Percentiles rank a stretch among this genome's conserved stretches.
These are phyloP conservation scores for Isabelozyma heimii DNA, from an alignment of 805 yeast genomes.

Conservation along the genomic window DNA sequence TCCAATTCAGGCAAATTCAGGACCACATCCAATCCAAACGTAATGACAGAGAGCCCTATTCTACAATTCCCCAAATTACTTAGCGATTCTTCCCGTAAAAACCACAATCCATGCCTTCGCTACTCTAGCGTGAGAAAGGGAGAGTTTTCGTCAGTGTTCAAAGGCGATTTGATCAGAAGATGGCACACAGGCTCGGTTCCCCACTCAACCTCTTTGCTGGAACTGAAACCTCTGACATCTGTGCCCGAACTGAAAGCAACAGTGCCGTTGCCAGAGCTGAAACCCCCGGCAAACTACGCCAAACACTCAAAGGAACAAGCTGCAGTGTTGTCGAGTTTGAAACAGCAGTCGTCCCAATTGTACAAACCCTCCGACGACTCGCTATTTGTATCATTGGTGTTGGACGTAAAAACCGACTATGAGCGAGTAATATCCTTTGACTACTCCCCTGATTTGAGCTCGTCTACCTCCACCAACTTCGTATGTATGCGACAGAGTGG, in stretches of 20 bases:
- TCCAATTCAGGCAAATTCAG: constrained; percentile 16
- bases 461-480: constrained; percentile 58
- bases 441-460: constrained; percentile 56
- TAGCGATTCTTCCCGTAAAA: constrained; percentile 59
- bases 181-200: constrained; percentile 74
- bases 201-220: not conserved
- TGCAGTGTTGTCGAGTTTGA: constrained; percentile 20
- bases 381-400: constrained; percentile 71
- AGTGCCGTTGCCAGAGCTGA: too few relatives aligned
- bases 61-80: constrained; percentile 60
- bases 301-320: constrained; percentile 4
- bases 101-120: constrained; percentile 62
- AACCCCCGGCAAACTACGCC: not conserved
- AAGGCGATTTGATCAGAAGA: constrained; percentile 72
- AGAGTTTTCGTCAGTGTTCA: constrained; percentile 77
- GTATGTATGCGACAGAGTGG: constrained; percentile 93
- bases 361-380: constrained; percentile 49
- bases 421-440: constrained; percentile 86
- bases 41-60: constrained; percentile 51
- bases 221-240: too few relatives aligned
- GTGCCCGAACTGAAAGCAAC: too few relatives aligned
- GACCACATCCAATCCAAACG: constrained; percentile 2
- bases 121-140: constrained; percentile 64
- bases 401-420: constrained; percentile 69
- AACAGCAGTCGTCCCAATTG: constrained; percentile 34